Conservation (phyloP, 371 early-diverging fungal species). For the Syncephalastrum monosporum region DNA sequence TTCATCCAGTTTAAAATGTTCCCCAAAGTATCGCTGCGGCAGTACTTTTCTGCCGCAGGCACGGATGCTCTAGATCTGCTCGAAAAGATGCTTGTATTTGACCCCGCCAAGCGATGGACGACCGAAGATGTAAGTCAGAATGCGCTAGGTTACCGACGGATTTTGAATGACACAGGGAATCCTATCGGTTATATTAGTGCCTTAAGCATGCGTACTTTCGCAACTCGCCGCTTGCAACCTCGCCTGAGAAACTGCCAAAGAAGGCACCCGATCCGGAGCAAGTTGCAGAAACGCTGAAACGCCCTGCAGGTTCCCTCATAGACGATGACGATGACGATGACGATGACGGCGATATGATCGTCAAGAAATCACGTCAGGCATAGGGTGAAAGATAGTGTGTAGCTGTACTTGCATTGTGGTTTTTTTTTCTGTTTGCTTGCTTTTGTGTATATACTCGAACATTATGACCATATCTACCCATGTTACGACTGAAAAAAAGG, state of each 20-base stretch:
- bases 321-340: slow-evolving; percentile 18
- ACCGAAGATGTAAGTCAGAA: slow-evolving; percentile 66
- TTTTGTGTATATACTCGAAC: slow-evolving; percentile 3
- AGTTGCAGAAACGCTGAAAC: slow-evolving; percentile 25
- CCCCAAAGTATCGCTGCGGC: slow-evolving; percentile 75
- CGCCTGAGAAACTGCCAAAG: slow-evolving; percentile 79
- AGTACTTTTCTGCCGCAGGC: slow-evolving; percentile 92
- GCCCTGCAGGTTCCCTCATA: slow-evolving; percentile 15
- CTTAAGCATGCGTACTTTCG: slow-evolving; percentile 90
- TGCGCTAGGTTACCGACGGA: background rate
- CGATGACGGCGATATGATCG: slow-evolving; percentile 5
- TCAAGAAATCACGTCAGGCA: no score
- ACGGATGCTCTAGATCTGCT: slow-evolving; percentile 92
- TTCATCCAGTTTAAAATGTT: slow-evolving; percentile 61
- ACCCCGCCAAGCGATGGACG: slow-evolving; percentile 90
- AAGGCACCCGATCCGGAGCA: slow-evolving; percentile 26
- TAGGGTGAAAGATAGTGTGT: background rate
- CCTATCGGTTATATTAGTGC: slow-evolving; percentile 44
- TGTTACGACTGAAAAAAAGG: no score
- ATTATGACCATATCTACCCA: no score
- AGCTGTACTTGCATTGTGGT: background rate
- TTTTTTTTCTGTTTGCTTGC: background rate
- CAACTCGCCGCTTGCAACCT: slow-evolving; percentile 86
- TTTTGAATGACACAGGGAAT: no score
- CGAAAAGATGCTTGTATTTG: slow-evolving; percentile 88